phyloP scores from a whole-genome alignment of 2,329 filamentous ascomycete species.

The Sclerotinia glacialis region DNA sequence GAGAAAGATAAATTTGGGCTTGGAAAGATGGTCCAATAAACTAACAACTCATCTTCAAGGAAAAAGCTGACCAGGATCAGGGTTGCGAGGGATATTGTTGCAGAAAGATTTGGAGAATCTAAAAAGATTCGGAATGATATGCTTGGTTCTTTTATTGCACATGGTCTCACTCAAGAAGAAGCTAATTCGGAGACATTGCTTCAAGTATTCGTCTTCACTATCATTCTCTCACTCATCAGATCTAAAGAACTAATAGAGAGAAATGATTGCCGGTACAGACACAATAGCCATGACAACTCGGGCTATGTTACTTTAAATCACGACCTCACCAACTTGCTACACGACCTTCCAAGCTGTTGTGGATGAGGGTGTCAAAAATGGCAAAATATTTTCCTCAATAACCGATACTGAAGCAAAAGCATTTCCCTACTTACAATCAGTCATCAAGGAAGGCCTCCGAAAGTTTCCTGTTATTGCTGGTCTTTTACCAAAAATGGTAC shows the following conservation, averaged over 20 bases:
- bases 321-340: slow-evolving; percentile 24
- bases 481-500: slow-evolving; percentile 28
- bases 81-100: slow-evolving; percentile 45
- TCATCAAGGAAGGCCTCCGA: slow-evolving; percentile 49
- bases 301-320: slow-evolving; percentile 23
- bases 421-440: slow-evolving; percentile 49
- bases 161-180: slow-evolving; percentile 30
- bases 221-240: neutral
- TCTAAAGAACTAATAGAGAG: neutral
- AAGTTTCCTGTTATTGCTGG: slow-evolving; percentile 45
- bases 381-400: neutral
- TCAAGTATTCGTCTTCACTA: slow-evolving; percentile 25
- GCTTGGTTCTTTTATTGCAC: slow-evolving; percentile 47
- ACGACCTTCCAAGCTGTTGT: slow-evolving; percentile 23
- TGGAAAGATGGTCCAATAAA: slow-evolving; percentile 48
- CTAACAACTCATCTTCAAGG: too few relatives aligned
- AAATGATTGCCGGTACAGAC: slow-evolving; percentile 51
- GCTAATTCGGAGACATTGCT: slow-evolving; percentile 27
- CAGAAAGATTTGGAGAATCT: slow-evolving; percentile 46
- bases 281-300: slow-evolving; percentile 55
- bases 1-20: slow-evolving; percentile 43
- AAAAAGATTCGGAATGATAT: slow-evolving; percentile 50
- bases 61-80: slow-evolving; percentile 22
- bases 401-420: slow-evolving; percentile 20
- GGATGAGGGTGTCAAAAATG: neutral